Percentiles rank a stretch among this genome's conserved stretches.
Evolutionary conservation across 2,329 filamentous ascomycete species (phyloP).

Genomic region (Paramyrothecium roridum): DNA sequence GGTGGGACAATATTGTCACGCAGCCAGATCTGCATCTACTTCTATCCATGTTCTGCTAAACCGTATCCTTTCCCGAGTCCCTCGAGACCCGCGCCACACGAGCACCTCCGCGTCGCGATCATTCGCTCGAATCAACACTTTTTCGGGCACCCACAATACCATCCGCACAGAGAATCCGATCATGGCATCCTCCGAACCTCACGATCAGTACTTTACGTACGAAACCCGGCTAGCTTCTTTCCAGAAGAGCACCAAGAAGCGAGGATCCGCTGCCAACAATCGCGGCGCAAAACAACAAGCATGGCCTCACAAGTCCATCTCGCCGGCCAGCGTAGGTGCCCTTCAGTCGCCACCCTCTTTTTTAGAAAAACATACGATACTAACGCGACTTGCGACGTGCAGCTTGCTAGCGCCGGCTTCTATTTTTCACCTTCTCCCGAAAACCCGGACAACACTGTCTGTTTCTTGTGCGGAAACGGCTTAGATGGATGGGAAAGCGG

Average conservation of each 20-base stretch:
- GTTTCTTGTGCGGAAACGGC: conserved; percentile 80
- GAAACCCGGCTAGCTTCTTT: conserved; percentile 82
- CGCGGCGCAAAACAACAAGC: conserved; percentile 50
- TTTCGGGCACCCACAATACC: not conserved
- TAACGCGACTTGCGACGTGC: conserved; percentile 2
- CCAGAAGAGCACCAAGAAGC: conserved; percentile 63
- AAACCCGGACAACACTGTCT: conserved; percentile 83
- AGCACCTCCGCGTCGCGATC: too few species aligned
- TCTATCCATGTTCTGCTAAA: not conserved
- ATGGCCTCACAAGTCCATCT: conserved; percentile 69
- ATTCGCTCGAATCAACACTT: too few species aligned
- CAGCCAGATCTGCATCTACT: too few species aligned
- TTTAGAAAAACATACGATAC: too few species aligned
- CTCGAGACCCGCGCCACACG: too few species aligned
- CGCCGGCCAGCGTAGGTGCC: conserved; percentile 24
- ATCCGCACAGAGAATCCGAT: conserved; percentile 3
- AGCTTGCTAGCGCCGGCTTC: conserved; percentile 91
- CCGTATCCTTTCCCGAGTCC: too few species aligned
- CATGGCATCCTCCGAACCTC: conserved; percentile 34
- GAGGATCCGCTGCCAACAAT: conserved; percentile 60
- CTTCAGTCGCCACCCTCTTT: not conserved
- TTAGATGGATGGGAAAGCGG: conserved; percentile 90
- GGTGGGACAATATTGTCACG: too few species aligned
- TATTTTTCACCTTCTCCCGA: conserved; percentile 75
- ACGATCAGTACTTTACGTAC: conserved; percentile 57